A percentile compares a stretch with the other conserved stretches of the same genome.
Conservation (phyloP, 2,329 filamentous ascomycete species). For the Pyrenophora seminiperda region DNA sequence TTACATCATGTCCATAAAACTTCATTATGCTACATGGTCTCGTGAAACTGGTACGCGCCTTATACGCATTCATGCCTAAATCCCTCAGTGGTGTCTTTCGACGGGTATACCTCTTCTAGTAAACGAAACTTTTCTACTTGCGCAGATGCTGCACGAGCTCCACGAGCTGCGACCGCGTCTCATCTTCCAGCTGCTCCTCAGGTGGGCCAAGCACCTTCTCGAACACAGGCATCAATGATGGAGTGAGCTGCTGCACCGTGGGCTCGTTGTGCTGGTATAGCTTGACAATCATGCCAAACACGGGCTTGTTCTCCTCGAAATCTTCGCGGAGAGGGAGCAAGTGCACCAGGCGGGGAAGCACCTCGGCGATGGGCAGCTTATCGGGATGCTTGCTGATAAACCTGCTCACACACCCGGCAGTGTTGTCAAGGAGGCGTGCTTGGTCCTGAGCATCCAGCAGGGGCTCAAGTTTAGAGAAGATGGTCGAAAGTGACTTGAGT, state of each 20-base stretch:
- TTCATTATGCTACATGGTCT: constrained; percentile 27
- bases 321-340: constrained; percentile 89
- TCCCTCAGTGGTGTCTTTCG: constrained; percentile 33
- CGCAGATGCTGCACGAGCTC: constrained; percentile 64
- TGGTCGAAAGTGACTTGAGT: constrained; percentile 73
- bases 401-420: constrained; percentile 84
- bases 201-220: constrained; percentile 73
- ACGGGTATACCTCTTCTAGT: constrained; percentile 32
- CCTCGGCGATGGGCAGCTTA: constrained; percentile 76
- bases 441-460: constrained; percentile 78
- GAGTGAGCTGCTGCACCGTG: constrained; percentile 71
- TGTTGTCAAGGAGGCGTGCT: constrained; percentile 87
- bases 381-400: constrained; percentile 93
- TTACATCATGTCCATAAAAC: constrained; percentile 8
- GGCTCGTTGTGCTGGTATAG: constrained; percentile 76
- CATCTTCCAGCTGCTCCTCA: constrained; percentile 74
- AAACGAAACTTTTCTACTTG: constrained; percentile 37
- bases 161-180: constrained; percentile 69
- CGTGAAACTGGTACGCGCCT: constrained; percentile 26
- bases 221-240: constrained; percentile 71
- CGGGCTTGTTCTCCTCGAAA: constrained; percentile 93
- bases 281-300: constrained; percentile 87
- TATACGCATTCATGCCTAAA: constrained; percentile 13
- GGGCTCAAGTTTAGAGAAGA: constrained; percentile 85
- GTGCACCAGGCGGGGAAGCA: constrained; percentile 78